A percentile compares a stretch with the other conserved stretches of the same genome.
Conservation (phyloP, 202 grass and related monocot genomes). For the Cymbopogon flexuosus region DNA sequence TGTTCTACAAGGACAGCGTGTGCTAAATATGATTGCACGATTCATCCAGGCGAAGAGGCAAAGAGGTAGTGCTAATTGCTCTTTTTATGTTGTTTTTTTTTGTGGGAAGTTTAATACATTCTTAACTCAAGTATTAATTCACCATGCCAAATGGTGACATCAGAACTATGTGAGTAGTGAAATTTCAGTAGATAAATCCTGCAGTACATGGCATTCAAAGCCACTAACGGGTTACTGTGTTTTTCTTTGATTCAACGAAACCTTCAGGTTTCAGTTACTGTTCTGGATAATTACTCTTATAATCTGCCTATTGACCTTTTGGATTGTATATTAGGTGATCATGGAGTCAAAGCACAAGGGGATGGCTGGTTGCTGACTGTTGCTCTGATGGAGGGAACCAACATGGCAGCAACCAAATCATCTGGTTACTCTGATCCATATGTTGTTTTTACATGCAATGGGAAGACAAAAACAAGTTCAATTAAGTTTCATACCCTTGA, state of each 20-base stretch:
- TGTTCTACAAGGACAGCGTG: slow-evolving; percentile 78
- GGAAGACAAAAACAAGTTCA: slow-evolving; percentile 82
- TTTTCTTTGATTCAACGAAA: slow-evolving; percentile 11
- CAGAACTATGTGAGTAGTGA: not conserved
- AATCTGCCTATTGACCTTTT: slow-evolving; percentile 19
- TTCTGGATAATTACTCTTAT: not conserved
- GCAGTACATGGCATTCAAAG: not conserved
- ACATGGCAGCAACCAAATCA: slow-evolving; percentile 67
- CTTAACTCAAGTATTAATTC: slow-evolving; percentile 23
- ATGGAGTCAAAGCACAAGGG: slow-evolving; percentile 81
- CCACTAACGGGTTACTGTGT: not conserved
- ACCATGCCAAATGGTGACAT: not conserved
- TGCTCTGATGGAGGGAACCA: slow-evolving; percentile 75
- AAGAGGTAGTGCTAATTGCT: slow-evolving; percentile 55
- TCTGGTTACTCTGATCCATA: slow-evolving; percentile 86
- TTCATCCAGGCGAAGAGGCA: slow-evolving; percentile 79
- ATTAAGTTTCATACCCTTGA: slow-evolving; percentile 88
- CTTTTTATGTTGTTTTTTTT: slow-evolving; percentile 19
- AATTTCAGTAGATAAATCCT: slow-evolving; percentile 8
- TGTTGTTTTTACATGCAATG: slow-evolving; percentile 93
- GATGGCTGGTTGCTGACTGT: slow-evolving; percentile 91
- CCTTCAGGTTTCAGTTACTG: not conserved
- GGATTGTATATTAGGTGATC: slow-evolving; percentile 56
- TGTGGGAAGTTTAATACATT: not conserved
- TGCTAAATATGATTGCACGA: slow-evolving; percentile 68